Conservation (phyloP, 352 stramenopile genomes). For the Pythium apleroticum region DNA sequence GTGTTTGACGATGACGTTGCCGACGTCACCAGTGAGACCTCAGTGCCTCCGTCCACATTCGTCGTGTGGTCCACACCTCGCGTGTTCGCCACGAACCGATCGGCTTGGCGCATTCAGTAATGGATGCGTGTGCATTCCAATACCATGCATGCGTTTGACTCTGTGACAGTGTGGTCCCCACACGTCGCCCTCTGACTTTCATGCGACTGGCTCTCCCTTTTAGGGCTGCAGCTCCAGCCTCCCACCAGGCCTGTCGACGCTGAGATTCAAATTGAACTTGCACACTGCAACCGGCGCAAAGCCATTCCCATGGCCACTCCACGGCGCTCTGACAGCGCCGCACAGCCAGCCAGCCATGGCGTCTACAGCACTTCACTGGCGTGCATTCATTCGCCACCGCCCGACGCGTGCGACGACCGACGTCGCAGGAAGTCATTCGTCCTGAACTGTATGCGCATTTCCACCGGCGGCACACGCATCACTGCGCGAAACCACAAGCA, state of each 20-base stretch:
- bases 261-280: background rate
- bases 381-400: background rate
- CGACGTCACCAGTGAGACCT: conserved; percentile 18
- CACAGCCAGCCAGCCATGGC: background rate
- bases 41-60: conserved; percentile 1
- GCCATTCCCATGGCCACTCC: background rate
- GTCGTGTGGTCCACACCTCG: background rate
- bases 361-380: background rate
- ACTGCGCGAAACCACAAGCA: conserved; percentile 11
- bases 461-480: background rate
- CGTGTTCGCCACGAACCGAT: background rate
- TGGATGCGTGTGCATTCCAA: no score
- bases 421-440: background rate
- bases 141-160: background rate
- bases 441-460: conserved; percentile 16
- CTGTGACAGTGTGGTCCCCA: background rate
- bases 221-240: no score
- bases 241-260: background rate
- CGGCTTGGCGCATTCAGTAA: no score
- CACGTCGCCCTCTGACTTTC: background rate
- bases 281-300: background rate
- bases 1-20: conserved; percentile 6
- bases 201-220: background rate
- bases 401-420: background rate
- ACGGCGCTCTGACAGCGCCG: no score